These are phyloP conservation scores for Rhizomucor miehei DNA, from an alignment of 371 early-diverging fungal species.

Conservation along the genomic window DNA sequence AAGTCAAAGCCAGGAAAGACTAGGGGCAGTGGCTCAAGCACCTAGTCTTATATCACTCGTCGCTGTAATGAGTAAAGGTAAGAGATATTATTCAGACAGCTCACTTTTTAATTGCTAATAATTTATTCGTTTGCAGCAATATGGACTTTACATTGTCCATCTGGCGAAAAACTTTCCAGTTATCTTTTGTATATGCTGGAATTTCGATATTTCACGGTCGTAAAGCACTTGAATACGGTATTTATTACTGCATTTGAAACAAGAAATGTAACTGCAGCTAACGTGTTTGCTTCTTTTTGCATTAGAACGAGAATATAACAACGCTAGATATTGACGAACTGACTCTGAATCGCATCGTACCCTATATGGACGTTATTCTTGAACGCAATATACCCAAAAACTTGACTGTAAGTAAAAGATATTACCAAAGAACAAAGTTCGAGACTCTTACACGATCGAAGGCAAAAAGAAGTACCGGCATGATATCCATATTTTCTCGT, in stretches of 20 bases:
- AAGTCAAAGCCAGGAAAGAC: constrained; percentile 35
- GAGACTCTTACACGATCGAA: constrained; percentile 10
- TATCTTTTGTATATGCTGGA: constrained; percentile 54
- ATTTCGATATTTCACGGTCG: constrained; percentile 54
- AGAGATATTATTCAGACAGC: neutral
- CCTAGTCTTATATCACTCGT: constrained; percentile 32
- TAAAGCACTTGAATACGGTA: constrained; percentile 54
- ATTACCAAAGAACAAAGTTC: neutral
- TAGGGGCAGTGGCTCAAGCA: constrained; percentile 5
- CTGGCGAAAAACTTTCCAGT: neutral
- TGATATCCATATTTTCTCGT: constrained; percentile 53
- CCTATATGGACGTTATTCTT: constrained; percentile 27
- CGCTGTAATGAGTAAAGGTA: constrained; percentile 37
- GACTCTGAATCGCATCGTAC: constrained; percentile 24
- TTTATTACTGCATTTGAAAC: neutral
- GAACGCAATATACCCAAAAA: constrained; percentile 47
- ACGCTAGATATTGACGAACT: constrained; percentile 59
- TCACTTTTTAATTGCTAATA: neutral
- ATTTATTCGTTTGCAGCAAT: constrained; percentile 9
- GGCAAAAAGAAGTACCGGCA: constrained; percentile 36
- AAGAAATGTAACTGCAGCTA: neutral
- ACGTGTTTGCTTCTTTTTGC: neutral
- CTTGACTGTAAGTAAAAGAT: constrained; percentile 39
- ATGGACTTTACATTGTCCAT: constrained; percentile 31
- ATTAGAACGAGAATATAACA: constrained; percentile 50